Base-by-base conservation (phyloP, 176 grass and related monocot species). In the Avena sativa region DNA sequence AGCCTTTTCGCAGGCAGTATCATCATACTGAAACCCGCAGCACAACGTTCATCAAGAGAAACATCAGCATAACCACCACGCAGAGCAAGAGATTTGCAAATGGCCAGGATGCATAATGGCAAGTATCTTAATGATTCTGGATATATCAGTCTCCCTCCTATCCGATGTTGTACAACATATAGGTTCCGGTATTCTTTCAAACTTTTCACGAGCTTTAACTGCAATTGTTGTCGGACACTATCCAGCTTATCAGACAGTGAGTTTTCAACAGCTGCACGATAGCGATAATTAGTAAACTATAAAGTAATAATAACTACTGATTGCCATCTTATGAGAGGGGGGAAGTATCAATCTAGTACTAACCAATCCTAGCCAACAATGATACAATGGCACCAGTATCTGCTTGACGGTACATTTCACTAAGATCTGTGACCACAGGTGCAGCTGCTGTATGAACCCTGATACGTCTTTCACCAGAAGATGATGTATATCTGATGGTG, bases 371-470 rank as follows among this genome's bases (percentile, higher is more conserved):
- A 84, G 89, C 85, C 76, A 96, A 74, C 75, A 99, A 65, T 52
- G 92, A 96, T 25, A 96, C 72, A 79, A 96, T 88, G 77, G 97
- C 92, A 19, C 94, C 97, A 74, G 94, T 93, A 87, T 99, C 97
- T 85, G 97, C 97, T 83, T 99, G 94, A 76, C 89, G 89, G 85
- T 99, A 99, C 94, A 99, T 99, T 91, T 99, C 97, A 88, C 85
- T 53, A 85, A 99, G 92, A 91, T 99, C 97, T 84, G 94, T 85
- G 70, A 99, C 97, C 80, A 99, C 97, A 83, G 94, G 92, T 81
- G 92, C 97, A 51, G 97, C 91, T 76, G 97, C 85, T 78, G 97
- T 99, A 89, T 99, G 97, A 36, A 99, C 92, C 92, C 97, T 96
- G 62, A 99, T 96, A 82, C 97, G 92, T 76, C 97, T 89, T 81